phyloP scores from a whole-genome alignment of 306 rosid genomes.

The Rubus idaeus region DNA sequence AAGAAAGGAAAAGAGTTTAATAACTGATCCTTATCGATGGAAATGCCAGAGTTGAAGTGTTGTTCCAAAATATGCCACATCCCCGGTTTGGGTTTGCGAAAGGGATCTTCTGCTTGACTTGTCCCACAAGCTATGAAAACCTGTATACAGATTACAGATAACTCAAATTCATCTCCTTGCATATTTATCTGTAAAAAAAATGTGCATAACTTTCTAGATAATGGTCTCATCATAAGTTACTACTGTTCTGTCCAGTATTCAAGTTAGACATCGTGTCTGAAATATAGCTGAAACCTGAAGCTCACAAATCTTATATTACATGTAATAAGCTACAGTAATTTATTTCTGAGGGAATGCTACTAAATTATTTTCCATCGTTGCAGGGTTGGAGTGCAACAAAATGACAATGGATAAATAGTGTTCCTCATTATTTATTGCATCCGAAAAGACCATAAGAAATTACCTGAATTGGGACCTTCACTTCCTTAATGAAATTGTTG shows the following conservation, averaged over 20 bases:
- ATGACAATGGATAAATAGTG: not conserved
- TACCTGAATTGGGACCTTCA: slow-evolving; percentile 92
- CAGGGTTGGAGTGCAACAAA: not conserved
- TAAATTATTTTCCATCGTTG: not conserved
- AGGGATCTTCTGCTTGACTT: slow-evolving; percentile 54
- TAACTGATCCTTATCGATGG: slow-evolving; percentile 81
- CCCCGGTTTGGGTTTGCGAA: slow-evolving; percentile 85
- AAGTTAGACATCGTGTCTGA: too few species aligned
- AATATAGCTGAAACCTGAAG: not conserved
- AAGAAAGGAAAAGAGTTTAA: slow-evolving; percentile 26
- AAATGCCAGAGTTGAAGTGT: slow-evolving; percentile 79
- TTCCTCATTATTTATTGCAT: not conserved
- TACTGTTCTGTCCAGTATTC: not conserved
- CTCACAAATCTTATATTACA: not conserved
- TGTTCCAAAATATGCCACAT: slow-evolving; percentile 86
- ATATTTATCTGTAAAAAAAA: not conserved
- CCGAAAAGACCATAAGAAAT: slow-evolving; percentile 5
- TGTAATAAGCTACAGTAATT: not conserved
- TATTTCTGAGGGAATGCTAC: not conserved
- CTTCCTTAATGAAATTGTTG: slow-evolving; percentile 62
- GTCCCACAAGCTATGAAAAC: slow-evolving; percentile 84
- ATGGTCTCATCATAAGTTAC: not conserved
- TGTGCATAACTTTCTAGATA: slow-evolving; percentile 4
- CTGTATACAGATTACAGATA: slow-evolving; percentile 44
- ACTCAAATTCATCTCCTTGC: slow-evolving; percentile 13